phyloP scores from a whole-genome alignment of 2,329 filamentous ascomycete genomes.

The Sclerotinia borealis region DNA sequence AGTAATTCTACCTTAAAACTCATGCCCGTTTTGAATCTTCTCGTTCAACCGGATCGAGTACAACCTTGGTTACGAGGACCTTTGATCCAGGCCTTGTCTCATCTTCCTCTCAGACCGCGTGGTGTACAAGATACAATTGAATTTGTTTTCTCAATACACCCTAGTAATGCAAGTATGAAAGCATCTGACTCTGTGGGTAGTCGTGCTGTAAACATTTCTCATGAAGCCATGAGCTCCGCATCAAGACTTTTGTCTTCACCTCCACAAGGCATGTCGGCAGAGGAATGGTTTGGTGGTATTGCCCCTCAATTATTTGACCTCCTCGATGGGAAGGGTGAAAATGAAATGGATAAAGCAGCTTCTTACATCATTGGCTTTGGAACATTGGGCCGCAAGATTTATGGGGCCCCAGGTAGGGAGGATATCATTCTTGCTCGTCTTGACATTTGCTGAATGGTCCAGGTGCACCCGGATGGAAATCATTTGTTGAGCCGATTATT shows the following conservation, averaged over 20 bases:
- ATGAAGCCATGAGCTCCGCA: slow-evolving; percentile 60
- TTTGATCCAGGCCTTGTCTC: slow-evolving; percentile 52
- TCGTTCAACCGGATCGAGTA: slow-evolving; percentile 55
- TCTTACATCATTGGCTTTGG: slow-evolving; percentile 61
- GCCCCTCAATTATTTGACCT: slow-evolving; percentile 55
- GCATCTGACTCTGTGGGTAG: slow-evolving; percentile 27
- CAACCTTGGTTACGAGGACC: slow-evolving; percentile 54
- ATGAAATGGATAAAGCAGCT: slow-evolving; percentile 52
- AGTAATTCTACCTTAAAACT: slow-evolving; percentile 47
- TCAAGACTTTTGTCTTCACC: slow-evolving; percentile 56
- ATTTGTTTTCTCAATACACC: slow-evolving; percentile 65
- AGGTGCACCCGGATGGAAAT: slow-evolving; percentile 55
- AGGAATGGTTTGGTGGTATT: slow-evolving; percentile 55
- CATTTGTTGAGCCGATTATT: slow-evolving; percentile 55
- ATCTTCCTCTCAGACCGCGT: slow-evolving; percentile 53
- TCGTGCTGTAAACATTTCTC: slow-evolving; percentile 57
- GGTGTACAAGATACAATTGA: slow-evolving; percentile 64
- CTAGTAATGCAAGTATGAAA: slow-evolving; percentile 31
- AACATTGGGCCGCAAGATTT: slow-evolving; percentile 56
- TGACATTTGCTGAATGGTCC: slow-evolving; percentile 13
- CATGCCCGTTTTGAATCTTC: slow-evolving; percentile 54
- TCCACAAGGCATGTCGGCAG: slow-evolving; percentile 46
- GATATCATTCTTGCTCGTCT: slow-evolving; percentile 22
- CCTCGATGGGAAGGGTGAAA: slow-evolving; percentile 54
- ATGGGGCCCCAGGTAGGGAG: slow-evolving; percentile 53